Base-by-base conservation (phyloP, 2,329 filamentous ascomycete species). In the Fusarium nygamai region DNA sequence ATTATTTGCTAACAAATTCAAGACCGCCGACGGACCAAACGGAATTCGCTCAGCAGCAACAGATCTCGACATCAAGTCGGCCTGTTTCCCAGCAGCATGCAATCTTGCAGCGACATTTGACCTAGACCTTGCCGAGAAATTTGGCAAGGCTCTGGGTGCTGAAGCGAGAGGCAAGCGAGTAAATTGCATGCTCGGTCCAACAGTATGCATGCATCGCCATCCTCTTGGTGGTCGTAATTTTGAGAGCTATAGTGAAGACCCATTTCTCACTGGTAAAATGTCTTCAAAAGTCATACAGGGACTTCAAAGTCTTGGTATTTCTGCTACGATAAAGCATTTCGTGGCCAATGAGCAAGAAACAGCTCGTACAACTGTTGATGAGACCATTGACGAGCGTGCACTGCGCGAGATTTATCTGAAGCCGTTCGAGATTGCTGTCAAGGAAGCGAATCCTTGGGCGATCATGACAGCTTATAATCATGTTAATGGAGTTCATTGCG, bases 151-250 rank as follows among this genome's bases (percentile, higher is more conserved):
- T 24, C 86, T 92, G 64, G 91, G 87, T n/a, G 85, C 89, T 31
- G 91, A 84, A 50, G 76, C 80, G 2, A 74, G 77, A 20, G 78
- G 75, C 59, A 95, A 95, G 82, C 92, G 91, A 58, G 88, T 92
- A 14, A 91, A 94, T 75, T 88, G 93, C 22, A 89, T 92, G 74
- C 86, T 95, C 16, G 93, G 92, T 5, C 93, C 93, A 1, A 88
- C 86, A 0, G 84, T 88, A 43, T 87, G 84, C 73, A 86, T 87
- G 43, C 85, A 87, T 46, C 82, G 86, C 10, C 84, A 83, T 19
- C 86, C 86, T 0, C 80, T 87, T 0, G 85, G 86, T 12, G 86
- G 86, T 8, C 83, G 86, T 38, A 85, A 85, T 47, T 87, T 87
- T 67, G 86, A 88, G 70, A 84, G 82, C 51, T 85, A 86, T 63